phyloP scores from a whole-genome alignment of 73 alveolate species.

The Tetrahymena thermophila region DNA sequence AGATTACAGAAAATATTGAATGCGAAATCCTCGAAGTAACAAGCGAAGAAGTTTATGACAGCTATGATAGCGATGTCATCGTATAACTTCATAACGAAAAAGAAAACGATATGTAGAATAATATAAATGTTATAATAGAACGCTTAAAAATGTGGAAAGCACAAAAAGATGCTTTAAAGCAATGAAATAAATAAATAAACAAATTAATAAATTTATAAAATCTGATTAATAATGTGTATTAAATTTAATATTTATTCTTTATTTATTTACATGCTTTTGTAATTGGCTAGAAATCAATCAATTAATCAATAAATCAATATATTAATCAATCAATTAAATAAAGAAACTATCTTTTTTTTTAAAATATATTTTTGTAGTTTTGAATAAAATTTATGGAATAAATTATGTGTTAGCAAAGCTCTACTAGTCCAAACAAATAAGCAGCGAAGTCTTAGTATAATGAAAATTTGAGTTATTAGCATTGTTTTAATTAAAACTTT shows the following conservation, averaged over 20 bases:
- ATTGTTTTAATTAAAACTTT: not conserved
- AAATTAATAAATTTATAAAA: no score
- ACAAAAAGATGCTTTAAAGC: not conserved
- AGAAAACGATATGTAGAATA: conserved; percentile 77
- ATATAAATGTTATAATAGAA: conserved; percentile 48
- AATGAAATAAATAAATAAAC: not conserved
- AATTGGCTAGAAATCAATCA: not conserved
- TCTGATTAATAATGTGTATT: no score
- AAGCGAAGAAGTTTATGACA: conserved; percentile 85
- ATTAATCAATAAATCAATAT: no score
- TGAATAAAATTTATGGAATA: not conserved
- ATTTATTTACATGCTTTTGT: not conserved
- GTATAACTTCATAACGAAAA: conserved; percentile 74
- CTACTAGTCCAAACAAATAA: not conserved
- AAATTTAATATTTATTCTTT: not conserved
- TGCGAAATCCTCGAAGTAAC: conserved; percentile 95
- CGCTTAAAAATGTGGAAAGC: conserved; percentile 29
- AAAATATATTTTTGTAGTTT: no score
- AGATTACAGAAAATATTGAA: conserved; percentile 94
- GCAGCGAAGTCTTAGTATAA: not conserved
- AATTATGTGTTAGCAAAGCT: not conserved
- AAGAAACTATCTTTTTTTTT: not conserved
- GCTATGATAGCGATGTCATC: conserved; percentile 69
- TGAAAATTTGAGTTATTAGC: not conserved
- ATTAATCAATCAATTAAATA: no score